Evolutionary conservation across 257 asterid genomes (phyloP).

Genomic region (Solanum bulbocastanum): DNA sequence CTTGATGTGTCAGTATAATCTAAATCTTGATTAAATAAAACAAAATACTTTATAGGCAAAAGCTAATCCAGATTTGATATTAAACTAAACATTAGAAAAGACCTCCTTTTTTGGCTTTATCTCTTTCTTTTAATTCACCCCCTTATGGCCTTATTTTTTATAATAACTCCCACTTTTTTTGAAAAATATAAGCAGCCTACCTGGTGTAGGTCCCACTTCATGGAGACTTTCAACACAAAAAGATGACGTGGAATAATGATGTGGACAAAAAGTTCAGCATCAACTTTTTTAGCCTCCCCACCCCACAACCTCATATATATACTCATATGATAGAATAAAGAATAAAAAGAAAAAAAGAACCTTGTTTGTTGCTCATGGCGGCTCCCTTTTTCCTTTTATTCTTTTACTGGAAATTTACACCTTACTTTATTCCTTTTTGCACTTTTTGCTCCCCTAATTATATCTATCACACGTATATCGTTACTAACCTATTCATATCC

Average conservation of each 20-base stretch:
- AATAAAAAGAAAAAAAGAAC: neutral
- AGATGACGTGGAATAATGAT: constrained; percentile 29
- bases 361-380: constrained; percentile 32
- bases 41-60: neutral
- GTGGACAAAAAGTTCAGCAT: constrained; percentile 61
- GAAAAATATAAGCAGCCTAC: constrained; percentile 32
- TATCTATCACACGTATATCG: neutral
- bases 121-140: constrained; percentile 10
- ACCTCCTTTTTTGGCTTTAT: constrained; percentile 12
- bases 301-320: neutral
- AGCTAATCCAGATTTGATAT: neutral
- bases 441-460: constrained; percentile 10
- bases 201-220: constrained; percentile 20
- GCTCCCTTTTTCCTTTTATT: constrained; percentile 17
- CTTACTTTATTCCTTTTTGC: neutral
- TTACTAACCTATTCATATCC: neutral
- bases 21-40: constrained; percentile 4
- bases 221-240: constrained; percentile 7
- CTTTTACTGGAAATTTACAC: neutral
- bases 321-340: neutral
- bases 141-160: neutral
- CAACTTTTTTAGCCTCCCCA: constrained; percentile 22
- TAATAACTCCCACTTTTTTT: constrained; percentile 33
- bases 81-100: neutral
- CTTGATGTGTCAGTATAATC: constrained; percentile 23